Percentiles rank a stretch among this genome's conserved stretches.
phyloP scores from a whole-genome alignment of 2,329 filamentous ascomycete species.

The Cercospora sesami region DNA sequence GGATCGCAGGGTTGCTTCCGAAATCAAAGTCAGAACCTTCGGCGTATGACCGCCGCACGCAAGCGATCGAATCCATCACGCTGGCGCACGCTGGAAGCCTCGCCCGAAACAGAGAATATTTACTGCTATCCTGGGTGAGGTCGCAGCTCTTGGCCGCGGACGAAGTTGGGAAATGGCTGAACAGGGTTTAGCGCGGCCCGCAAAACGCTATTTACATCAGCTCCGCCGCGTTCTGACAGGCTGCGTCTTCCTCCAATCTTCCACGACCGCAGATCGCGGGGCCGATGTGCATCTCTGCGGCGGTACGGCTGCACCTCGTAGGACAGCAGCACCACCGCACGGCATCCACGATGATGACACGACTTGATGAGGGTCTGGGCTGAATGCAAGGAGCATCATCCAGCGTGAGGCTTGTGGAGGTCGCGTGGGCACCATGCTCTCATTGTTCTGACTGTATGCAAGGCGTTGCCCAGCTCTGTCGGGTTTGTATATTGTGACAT shows the following conservation, averaged over 20 bases:
- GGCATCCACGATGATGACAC: slow-evolving; percentile 13
- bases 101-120: slow-evolving; percentile 9
- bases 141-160: slow-evolving; percentile 10
- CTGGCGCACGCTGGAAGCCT: slow-evolving; percentile 2
- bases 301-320: slow-evolving; percentile 7
- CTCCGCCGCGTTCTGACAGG: slow-evolving; percentile 13
- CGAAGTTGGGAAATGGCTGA: not conserved
- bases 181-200: slow-evolving; percentile 11
- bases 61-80: slow-evolving; percentile 16
- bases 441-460: slow-evolving; percentile 7
- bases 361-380: not conserved
- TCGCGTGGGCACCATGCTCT: slow-evolving; percentile 3
- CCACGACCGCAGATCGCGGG: slow-evolving; percentile 13
- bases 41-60: slow-evolving; percentile 20
- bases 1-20: slow-evolving; percentile 15
- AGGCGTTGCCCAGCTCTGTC: not conserved
- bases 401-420: not conserved
- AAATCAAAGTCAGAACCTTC: slow-evolving; percentile 15
- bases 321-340: not conserved
- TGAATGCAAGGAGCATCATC: slow-evolving; percentile 6
- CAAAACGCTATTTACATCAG: slow-evolving; percentile 9
- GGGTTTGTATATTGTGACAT: not conserved
- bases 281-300: slow-evolving; percentile 10
- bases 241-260: slow-evolving; percentile 15
- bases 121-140: slow-evolving; percentile 10